Base-by-base conservation (phyloP, 129 eudicot genomes). In the Gnaphalium uliginosum region DNA sequence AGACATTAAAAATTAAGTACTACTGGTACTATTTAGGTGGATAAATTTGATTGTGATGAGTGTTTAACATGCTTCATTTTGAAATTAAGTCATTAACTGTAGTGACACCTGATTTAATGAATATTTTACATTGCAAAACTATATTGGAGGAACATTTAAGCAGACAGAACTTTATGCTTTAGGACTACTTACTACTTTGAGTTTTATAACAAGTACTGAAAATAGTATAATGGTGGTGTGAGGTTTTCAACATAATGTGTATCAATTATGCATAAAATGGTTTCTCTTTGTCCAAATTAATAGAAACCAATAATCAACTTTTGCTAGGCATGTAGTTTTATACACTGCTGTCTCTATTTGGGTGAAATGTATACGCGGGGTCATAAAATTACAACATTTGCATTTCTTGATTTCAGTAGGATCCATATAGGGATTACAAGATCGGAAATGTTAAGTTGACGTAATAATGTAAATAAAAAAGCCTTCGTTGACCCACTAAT, bases 181-280 rank as follows among this genome's bases (percentile, higher is more conserved):
- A 22, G 66, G 75, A 56, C 41, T 24, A 39, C 74, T 68, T 48
- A 58, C 69, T 9, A 9, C 69, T 27, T 69, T 27, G 33, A 39
- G 39, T 41, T 68, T 39, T 4, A 22, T 69, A 26, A 22, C 37
- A 59, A 24, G 51, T 22, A 59, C 65, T n/a, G 23, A 33, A 77
- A 59, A 27, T 77, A 69, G 70, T 23, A 29, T 43, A 32, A 30
- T 71, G 6, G 30, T 32, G 57, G 24, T 59, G 73, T 10, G 66
- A 79, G 63, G 77, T 78, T 46, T 51, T 26, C 66, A 29, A 61
- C 29, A 43, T 30, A 29, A 70, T 71, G n/a, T 46, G 30, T 27
- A 78, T 30, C 22, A 15, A 10, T 43, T 30, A 59, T 69, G 37
- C 37, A 41, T 75, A 78, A 70, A 14, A 46, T 21, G 62, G 10